These are phyloP conservation scores for Leishmania braziliensis DNA, from an alignment of 208 protist species.

Conservation along the genomic window DNA sequence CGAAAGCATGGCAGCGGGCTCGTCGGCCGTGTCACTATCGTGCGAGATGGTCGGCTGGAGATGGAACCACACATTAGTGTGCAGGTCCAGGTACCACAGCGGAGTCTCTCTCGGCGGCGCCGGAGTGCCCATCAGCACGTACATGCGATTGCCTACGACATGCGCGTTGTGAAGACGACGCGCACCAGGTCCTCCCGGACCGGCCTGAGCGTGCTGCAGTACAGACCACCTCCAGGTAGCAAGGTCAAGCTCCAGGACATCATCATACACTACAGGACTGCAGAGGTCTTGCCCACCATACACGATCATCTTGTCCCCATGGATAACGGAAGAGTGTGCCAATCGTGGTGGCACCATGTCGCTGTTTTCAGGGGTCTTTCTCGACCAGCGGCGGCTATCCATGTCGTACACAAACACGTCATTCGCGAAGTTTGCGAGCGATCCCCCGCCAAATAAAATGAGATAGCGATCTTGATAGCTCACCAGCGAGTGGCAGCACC, in stretches of 20 bases:
- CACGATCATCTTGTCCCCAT: conserved; percentile 85
- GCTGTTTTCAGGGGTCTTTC: conserved; percentile 44
- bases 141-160: conserved; percentile 72
- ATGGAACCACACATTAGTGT: conserved; percentile 47
- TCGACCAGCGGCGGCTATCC: conserved; percentile 12
- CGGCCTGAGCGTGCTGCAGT: conserved; percentile 47
- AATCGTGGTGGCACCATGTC: conserved; percentile 61
- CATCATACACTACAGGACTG: conserved; percentile 46
- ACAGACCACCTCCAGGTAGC: conserved; percentile 69
- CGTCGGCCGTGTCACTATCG: not conserved
- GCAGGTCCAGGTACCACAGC: conserved; percentile 77
- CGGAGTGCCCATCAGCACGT: conserved; percentile 71
- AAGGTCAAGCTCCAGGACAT: conserved; percentile 75
- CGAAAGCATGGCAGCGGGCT: conserved; percentile 17
- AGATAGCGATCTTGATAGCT: conserved; percentile 78
- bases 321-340: conserved; percentile 55
- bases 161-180: conserved; percentile 74
- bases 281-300: conserved; percentile 78
- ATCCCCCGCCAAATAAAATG: conserved; percentile 80
- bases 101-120: conserved; percentile 12
- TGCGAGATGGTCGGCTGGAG: conserved; percentile 27
- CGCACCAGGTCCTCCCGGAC: conserved; percentile 70
- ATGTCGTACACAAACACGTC: conserved; percentile 32
- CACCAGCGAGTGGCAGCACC: conserved; percentile 76
- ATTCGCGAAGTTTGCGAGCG: conserved; percentile 18